Conservation (phyloP, 1,139 yeast species). For the Pichia sp. region DNA sequence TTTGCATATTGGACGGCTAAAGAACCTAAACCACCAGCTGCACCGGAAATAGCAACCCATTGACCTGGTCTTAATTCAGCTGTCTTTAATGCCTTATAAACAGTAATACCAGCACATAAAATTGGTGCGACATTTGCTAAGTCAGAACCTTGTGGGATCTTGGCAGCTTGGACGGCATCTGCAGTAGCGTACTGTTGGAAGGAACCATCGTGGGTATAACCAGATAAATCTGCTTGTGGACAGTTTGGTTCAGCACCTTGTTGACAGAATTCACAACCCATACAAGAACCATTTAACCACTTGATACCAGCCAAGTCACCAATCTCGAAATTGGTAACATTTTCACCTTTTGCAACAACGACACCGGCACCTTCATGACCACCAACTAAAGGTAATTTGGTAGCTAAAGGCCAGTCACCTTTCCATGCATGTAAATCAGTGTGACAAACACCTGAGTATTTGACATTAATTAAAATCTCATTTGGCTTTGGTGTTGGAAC, state of each 20-base stretch:
- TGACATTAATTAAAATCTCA: constrained; percentile 58
- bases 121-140: constrained; percentile 64
- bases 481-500: constrained; percentile 64
- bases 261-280: constrained; percentile 63
- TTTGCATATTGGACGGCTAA: constrained; percentile 67
- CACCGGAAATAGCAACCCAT: constrained; percentile 75
- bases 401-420: constrained; percentile 68
- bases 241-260: constrained; percentile 60
- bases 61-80: constrained; percentile 54
- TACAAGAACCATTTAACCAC: constrained; percentile 70
- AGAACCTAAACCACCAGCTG: constrained; percentile 75
- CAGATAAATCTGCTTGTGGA: constrained; percentile 59
- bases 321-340: constrained; percentile 56
- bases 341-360: constrained; percentile 62
- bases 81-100: constrained; percentile 69
- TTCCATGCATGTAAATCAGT: constrained; percentile 77
- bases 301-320: constrained; percentile 72
- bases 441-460: constrained; percentile 75
- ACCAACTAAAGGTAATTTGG: constrained; percentile 66
- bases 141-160: constrained; percentile 58
- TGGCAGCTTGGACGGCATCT: constrained; percentile 70
- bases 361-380: constrained; percentile 85
- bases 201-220: constrained; percentile 75
- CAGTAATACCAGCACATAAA: constrained; percentile 76
- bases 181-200: constrained; percentile 79